These are phyloP conservation scores for Dactylis glomerata DNA, from an alignment of 176 grass and related monocot species.

Conservation along the genomic window DNA sequence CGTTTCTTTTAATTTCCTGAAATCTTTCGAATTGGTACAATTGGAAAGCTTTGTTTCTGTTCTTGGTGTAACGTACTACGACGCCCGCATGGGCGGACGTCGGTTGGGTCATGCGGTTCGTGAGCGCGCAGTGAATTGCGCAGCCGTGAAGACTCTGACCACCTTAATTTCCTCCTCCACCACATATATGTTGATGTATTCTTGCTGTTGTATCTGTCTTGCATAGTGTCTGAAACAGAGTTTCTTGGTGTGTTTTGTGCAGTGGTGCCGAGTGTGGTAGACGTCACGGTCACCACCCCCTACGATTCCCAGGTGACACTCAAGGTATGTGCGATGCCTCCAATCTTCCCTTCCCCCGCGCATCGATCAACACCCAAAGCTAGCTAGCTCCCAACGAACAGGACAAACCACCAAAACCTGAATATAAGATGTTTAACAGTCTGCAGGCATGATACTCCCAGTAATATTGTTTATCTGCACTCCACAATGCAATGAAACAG, in stretches of 20 bases:
- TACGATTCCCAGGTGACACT: conserved; percentile 87
- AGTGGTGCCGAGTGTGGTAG: conserved; percentile 77
- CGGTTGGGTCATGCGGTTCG: conserved; percentile 57
- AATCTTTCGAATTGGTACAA: too few species aligned
- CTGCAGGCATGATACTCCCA: not conserved
- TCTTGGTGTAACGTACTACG: conserved; percentile 16
- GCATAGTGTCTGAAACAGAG: not conserved
- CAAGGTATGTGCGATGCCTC: conserved; percentile 58
- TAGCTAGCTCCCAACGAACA: not conserved
- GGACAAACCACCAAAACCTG: not conserved
- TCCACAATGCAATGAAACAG: not conserved
- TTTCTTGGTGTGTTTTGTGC: conserved; percentile 19
- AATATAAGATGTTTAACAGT: not conserved
- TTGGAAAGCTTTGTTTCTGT: not conserved
- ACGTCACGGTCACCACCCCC: conserved; percentile 66
- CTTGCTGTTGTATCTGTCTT: too few species aligned
- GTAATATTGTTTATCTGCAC: not conserved
- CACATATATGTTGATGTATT: not conserved
- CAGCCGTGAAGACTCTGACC: not conserved
- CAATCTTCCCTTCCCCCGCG: not conserved
- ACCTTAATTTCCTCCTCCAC: not conserved
- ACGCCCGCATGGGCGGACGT: not conserved
- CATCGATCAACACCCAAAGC: not conserved
- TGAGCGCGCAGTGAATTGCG: conserved; percentile 15
- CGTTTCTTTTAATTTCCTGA: not conserved